phyloP scores from a whole-genome alignment of 1,139 yeast genomes.

The Magnusiomyces paraingens region DNA sequence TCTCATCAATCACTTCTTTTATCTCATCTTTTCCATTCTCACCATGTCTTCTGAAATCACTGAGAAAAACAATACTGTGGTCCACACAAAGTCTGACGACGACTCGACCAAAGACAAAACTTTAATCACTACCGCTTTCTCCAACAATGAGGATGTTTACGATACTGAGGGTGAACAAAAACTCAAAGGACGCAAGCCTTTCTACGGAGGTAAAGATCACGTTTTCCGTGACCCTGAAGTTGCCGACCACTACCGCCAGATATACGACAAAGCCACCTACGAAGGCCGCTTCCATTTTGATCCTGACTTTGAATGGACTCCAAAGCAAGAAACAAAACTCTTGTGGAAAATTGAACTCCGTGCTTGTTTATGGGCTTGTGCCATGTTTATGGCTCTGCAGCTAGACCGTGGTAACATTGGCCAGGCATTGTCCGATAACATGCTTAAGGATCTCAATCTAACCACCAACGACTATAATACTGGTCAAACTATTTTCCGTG shows the following conservation, averaged over 20 bases:
- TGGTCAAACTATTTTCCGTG: slow-evolving; percentile 42
- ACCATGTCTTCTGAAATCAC: too few species aligned
- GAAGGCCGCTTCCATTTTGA: slow-evolving; percentile 44
- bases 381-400: slow-evolving; percentile 43
- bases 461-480: slow-evolving; percentile 45
- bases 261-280: slow-evolving; percentile 41
- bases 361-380: slow-evolving; percentile 38
- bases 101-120: too few species aligned
- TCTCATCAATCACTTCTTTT: too few species aligned
- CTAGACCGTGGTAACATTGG: slow-evolving; percentile 45
- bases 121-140: too few species aligned
- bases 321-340: slow-evolving; percentile 45
- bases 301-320: slow-evolving; percentile 39
- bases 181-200: too few species aligned
- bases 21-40: too few species aligned
- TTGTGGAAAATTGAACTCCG: slow-evolving; percentile 39
- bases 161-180: too few species aligned
- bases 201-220: background rate
- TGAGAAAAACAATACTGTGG: too few species aligned
- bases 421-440: slow-evolving; percentile 46
- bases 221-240: slow-evolving; percentile 37
- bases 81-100: too few species aligned
- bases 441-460: slow-evolving; percentile 40
- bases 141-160: too few species aligned
- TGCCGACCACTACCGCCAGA: slow-evolving; percentile 37